Evolutionary conservation across 306 rosid genomes (phyloP).

Genomic region (Cicer chorassanicum): DNA sequence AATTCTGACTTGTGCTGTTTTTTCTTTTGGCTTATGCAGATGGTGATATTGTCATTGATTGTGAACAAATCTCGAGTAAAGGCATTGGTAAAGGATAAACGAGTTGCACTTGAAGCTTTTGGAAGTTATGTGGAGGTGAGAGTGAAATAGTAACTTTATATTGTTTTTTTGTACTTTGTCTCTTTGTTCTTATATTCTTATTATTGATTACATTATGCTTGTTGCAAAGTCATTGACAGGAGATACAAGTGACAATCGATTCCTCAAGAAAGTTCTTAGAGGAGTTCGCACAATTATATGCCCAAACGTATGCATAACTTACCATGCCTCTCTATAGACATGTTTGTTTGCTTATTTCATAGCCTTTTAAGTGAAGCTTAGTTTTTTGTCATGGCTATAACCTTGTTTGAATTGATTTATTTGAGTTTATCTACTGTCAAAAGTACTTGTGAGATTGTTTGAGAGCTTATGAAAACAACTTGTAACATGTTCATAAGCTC

Average conservation of each 20-base stretch:
- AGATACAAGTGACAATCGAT: constrained; percentile 67
- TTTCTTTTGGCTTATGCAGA: constrained; percentile 61
- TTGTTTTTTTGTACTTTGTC: constrained; percentile 22
- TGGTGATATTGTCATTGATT: constrained; percentile 89
- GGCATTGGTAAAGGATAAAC: constrained; percentile 85
- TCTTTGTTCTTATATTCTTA: constrained; percentile 17
- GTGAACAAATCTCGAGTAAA: constrained; percentile 77
- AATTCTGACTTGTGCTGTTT: constrained; percentile 50
- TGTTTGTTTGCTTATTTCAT: constrained; percentile 18
- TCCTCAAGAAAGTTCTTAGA: constrained; percentile 70
- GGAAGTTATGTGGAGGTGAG: constrained; percentile 91
- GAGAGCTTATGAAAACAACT: too few species aligned
- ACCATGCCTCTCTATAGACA: constrained; percentile 31
- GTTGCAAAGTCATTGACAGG: constrained; percentile 72
- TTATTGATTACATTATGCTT: constrained; percentile 43
- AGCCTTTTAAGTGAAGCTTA: background rate
- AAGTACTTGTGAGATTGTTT: too few species aligned
- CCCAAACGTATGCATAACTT: constrained; percentile 72
- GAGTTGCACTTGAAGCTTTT: constrained; percentile 88
- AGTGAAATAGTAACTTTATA: background rate
- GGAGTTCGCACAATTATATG: constrained; percentile 88
- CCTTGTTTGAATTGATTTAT: background rate
- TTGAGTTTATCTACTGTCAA: too few species aligned
- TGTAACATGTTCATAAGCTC: too few species aligned
- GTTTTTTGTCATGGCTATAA: constrained; percentile 20